phyloP scores from a whole-genome alignment of 2,329 filamentous ascomycete species.

The Pezicula carpinea region DNA sequence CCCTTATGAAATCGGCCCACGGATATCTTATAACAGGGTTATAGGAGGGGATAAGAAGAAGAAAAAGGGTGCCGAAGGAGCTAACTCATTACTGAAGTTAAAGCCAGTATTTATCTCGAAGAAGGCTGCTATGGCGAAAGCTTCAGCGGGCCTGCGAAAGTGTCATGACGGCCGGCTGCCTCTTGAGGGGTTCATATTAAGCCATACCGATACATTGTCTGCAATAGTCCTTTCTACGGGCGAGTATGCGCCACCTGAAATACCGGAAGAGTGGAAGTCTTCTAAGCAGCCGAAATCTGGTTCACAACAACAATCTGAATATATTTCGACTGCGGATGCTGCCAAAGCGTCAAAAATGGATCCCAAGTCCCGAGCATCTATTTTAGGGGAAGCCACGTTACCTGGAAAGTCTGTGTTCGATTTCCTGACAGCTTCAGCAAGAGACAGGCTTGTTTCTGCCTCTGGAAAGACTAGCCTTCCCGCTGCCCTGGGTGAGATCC shows the following conservation, averaged over 20 bases:
- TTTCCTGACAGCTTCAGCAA: constrained; percentile 73
- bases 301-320: constrained; percentile 33
- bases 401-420: constrained; percentile 96
- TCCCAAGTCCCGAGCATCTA: constrained; percentile 68
- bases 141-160: constrained; percentile 49
- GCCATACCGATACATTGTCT: constrained; percentile 44
- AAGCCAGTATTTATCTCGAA: constrained; percentile 75
- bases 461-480: constrained; percentile 77
- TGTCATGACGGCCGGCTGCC: constrained; percentile 82
- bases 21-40: constrained; percentile 78
- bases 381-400: constrained; percentile 75
- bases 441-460: constrained; percentile 69
- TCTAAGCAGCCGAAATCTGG: constrained; percentile 40
- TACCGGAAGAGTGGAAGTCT: constrained; percentile 72
- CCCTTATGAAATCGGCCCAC: constrained; percentile 85
- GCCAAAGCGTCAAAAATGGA: constrained; percentile 74
- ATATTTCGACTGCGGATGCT: constrained; percentile 68
- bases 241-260: constrained; percentile 59
- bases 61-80: constrained; percentile 54
- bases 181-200: constrained; percentile 74
- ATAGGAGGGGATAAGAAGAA: constrained; percentile 82
- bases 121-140: constrained; percentile 42
- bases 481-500: constrained; percentile 69
- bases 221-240: constrained; percentile 37
- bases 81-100: constrained; percentile 59